Evolutionary conservation across 2,329 filamentous ascomycete genomes (phyloP).

Genomic region (Hypomyces rosellus): DNA sequence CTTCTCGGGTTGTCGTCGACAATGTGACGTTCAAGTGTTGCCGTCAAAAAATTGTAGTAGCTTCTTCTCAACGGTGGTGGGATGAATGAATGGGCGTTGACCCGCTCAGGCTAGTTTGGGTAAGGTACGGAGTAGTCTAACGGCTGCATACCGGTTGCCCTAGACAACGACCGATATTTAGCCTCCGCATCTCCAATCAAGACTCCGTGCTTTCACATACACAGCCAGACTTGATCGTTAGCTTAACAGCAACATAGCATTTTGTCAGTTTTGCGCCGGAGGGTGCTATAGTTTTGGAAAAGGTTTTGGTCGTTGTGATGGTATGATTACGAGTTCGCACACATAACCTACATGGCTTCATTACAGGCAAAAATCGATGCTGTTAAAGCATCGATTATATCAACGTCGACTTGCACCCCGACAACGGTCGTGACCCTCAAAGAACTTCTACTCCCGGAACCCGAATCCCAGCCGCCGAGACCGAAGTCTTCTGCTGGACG

Average conservation of each 20-base stretch:
- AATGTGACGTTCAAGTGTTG: too few species aligned
- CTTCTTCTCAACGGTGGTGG: too few species aligned
- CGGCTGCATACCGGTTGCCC: slow-evolving; percentile 25
- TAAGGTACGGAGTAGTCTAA: neutral
- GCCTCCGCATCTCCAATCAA: slow-evolving; percentile 15
- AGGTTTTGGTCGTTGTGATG: slow-evolving; percentile 18
- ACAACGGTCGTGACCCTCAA: slow-evolving; percentile 42
- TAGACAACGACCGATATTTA: slow-evolving; percentile 31
- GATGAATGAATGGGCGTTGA: too few species aligned
- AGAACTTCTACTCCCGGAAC: slow-evolving; percentile 36
- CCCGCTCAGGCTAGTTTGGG: neutral
- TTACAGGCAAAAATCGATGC: slow-evolving; percentile 39
- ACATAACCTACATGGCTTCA: slow-evolving; percentile 36
- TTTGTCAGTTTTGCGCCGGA: slow-evolving; percentile 16
- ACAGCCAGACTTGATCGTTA: slow-evolving; percentile 1
- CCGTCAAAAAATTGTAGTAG: too few species aligned
- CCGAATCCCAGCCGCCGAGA: slow-evolving; percentile 21
- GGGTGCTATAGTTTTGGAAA: slow-evolving; percentile 20
- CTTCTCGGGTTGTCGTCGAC: too few species aligned
- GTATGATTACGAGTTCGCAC: slow-evolving; percentile 26
- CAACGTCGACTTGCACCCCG: slow-evolving; percentile 47
- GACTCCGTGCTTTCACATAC: neutral
- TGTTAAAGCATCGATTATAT: slow-evolving; percentile 49
- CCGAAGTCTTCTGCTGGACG: slow-evolving; percentile 21
- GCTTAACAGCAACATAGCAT: slow-evolving; percentile 14